Base-by-base conservation (phyloP, 768 basidiomycete genomes). In the Podaxis rugospora region DNA sequence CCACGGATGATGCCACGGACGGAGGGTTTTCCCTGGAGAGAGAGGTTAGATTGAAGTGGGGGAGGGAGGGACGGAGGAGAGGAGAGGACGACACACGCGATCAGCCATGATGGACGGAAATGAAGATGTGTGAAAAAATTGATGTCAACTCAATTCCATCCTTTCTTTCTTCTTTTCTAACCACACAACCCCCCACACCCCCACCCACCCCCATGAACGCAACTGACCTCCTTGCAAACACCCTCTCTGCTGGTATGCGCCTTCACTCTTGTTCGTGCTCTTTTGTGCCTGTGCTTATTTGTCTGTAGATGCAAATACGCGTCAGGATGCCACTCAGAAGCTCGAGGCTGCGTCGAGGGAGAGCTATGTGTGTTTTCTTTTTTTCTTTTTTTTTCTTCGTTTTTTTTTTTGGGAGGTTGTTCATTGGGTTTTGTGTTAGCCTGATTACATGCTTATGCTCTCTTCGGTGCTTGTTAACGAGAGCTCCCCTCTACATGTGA, bases 371-470 rank as follows among this genome's bases (percentile, higher is more conserved):
- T 70, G 93, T 76, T 63, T 46, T 62, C n/a, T 62, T 58, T 56
- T 62, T 3, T 25, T n/a, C n/a, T 3, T 25, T 25, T 25, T 25
- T 54, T 40, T 59, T 55, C 55, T 57, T 44, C 60, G 52, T 55
- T 67, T 66, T 55, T 66, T 55, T 23, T 23, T 23, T 60, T 39
- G 62, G 62, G 42, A 42, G 58, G 55, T 63, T 66, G 64, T 64
- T 51, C 63, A 63, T 66, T 60, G 66, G 66, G 21, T 21, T 65
- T 59, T 44, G 14, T 5, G 14, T 51, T 75, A 96, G 95, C 90
- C 92, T 63, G 88, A 87, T 66, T 99, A 98, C 79, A 90, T 98
- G 86, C 72, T 88, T 71, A 93, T 92, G 82, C 87, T 99, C 64
- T 89, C 92, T 16, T 76, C 84, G 16, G 92, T 94, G 65, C 84